Conservation (phyloP, 2,329 filamentous ascomycete species). For the Epichloe coenophiala region DNA sequence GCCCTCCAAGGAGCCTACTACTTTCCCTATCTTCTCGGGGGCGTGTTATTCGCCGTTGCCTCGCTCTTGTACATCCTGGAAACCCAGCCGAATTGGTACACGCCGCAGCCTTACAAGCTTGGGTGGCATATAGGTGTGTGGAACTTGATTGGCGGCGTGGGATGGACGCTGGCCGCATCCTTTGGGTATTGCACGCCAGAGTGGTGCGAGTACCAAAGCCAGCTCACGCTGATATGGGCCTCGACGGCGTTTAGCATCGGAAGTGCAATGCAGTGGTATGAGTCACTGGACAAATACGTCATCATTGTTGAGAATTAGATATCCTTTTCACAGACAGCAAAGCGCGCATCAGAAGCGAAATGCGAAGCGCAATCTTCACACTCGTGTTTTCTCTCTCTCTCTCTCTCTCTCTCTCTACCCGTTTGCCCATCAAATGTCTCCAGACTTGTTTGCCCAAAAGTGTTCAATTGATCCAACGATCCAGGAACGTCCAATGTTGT, state of each 20-base stretch:
- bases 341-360: too few relatives aligned
- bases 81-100: constrained; percentile 48
- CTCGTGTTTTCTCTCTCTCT: neutral
- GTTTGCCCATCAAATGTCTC: too few relatives aligned
- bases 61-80: constrained; percentile 48
- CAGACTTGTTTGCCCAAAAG: neutral
- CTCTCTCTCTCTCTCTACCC: neutral
- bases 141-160: constrained; percentile 48
- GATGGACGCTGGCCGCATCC: constrained; percentile 45
- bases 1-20: constrained; percentile 43
- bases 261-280: constrained; percentile 12
- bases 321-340: too few relatives aligned
- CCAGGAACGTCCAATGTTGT: too few relatives aligned
- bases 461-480: neutral
- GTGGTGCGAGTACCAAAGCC: constrained; percentile 27
- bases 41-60: constrained; percentile 43
- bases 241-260: constrained; percentile 8
- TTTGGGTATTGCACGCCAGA: constrained; percentile 31
- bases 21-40: constrained; percentile 44
- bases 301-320: neutral
- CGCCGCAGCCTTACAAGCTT: constrained; percentile 37
- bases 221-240: constrained; percentile 18
- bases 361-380: neutral
- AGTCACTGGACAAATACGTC: constrained; percentile 11
- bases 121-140: constrained; percentile 54